A percentile compares a stretch with the other conserved stretches of the same genome.
Evolutionary conservation across 768 basidiomycete genomes (phyloP).

Genomic region (Xerocomellus amylosporus): DNA sequence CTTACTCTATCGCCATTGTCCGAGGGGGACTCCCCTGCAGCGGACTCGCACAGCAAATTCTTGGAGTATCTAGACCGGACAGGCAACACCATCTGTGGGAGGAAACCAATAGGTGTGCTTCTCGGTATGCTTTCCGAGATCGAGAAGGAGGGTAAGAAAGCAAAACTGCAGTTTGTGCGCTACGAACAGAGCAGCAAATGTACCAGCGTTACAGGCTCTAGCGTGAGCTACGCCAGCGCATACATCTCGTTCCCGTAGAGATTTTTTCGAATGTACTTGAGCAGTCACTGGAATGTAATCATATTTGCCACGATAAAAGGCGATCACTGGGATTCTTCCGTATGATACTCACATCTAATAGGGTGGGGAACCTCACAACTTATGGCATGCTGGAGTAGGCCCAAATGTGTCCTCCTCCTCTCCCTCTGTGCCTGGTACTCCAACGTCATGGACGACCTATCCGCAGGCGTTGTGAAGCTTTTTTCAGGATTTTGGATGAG

Average conservation of each 20-base stretch:
- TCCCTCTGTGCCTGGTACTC: conserved; percentile 63
- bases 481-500: not conserved
- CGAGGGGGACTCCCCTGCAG: conserved; percentile 40
- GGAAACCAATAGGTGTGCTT: conserved; percentile 93
- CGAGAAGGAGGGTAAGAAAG: conserved; percentile 38
- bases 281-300: not conserved
- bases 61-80: conserved; percentile 66
- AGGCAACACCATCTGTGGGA: conserved; percentile 95
- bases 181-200: conserved; percentile 93
- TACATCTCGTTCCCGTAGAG: conserved; percentile 54
- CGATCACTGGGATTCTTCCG: not conserved
- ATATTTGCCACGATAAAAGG: not conserved
- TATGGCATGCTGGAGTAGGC: conserved; percentile 26
- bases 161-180: conserved; percentile 72
- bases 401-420: conserved; percentile 59
- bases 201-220: conserved; percentile 65
- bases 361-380: not conserved
- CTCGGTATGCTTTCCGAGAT: conserved; percentile 70
- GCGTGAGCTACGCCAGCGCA: conserved; percentile 96
- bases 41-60: conserved; percentile 59
- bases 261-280: conserved; percentile 1
- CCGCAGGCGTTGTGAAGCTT: not conserved
- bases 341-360: not conserved
- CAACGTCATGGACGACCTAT: conserved; percentile 70
- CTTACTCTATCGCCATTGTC: conserved; percentile 55